Evolutionary conservation across 2,329 filamentous ascomycete genomes (phyloP).

Genomic region (Coniochaeta ligniaria): DNA sequence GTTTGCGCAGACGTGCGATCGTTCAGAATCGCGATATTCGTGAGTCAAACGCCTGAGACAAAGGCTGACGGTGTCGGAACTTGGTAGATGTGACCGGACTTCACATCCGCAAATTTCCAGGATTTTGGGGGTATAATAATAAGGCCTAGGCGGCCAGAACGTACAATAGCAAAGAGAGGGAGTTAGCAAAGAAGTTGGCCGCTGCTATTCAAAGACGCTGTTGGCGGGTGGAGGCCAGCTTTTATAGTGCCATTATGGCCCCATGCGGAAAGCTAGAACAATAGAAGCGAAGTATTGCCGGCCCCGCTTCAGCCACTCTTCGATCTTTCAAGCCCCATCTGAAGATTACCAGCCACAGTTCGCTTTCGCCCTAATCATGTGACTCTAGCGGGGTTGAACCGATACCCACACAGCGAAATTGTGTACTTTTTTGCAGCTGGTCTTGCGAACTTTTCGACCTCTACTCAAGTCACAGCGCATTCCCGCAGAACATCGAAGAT

Average conservation of each 20-base stretch:
- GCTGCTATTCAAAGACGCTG: neutral
- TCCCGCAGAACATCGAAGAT: conserved; percentile 75
- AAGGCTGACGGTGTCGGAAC: neutral
- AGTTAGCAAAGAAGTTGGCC: neutral
- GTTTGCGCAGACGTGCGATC: neutral
- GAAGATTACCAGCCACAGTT: neutral
- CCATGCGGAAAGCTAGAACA: neutral
- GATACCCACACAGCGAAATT: neutral
- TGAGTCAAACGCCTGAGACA: neutral
- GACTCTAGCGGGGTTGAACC: neutral
- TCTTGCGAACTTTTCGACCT: conserved; percentile 16
- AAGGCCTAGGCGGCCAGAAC: neutral
- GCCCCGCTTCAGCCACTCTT: neutral
- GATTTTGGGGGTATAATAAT: neutral
- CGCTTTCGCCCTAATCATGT: conserved; percentile 4
- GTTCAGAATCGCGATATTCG: neutral
- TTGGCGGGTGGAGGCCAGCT: neutral
- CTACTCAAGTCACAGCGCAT: conserved; percentile 11
- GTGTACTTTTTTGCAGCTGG: neutral
- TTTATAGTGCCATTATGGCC: neutral
- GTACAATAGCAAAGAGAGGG: neutral
- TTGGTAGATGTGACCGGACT: neutral
- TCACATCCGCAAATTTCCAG: neutral
- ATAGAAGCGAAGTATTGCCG: neutral
- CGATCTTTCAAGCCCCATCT: neutral